Percentiles rank a stretch among this genome's conserved stretches.
These are phyloP conservation scores for Psilocybe sp. DNA, from an alignment of 768 basidiomycete species.

Conservation along the genomic window DNA sequence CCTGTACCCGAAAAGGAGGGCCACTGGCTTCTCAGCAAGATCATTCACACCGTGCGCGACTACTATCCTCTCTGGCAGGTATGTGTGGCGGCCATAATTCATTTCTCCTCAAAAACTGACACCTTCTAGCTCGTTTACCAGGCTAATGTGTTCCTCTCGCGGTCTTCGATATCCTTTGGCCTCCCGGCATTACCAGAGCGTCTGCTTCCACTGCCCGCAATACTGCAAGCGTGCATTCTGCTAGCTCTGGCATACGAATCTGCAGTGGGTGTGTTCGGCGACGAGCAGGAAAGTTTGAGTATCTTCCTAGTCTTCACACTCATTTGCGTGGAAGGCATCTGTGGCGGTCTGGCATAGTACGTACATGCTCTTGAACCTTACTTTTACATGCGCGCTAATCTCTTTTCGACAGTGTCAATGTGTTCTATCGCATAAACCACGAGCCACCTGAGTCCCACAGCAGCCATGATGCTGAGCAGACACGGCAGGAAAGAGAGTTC, in stretches of 20 bases:
- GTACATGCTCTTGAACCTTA: constrained; percentile 24
- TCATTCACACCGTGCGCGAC: constrained; percentile 84
- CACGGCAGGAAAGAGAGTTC: constrained; percentile 80
- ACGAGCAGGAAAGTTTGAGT: constrained; percentile 34
- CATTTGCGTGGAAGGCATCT: constrained; percentile 86
- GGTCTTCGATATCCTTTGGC: constrained; percentile 85
- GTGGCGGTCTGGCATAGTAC: constrained; percentile 90
- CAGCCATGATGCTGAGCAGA: constrained; percentile 51
- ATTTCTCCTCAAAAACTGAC: not conserved
- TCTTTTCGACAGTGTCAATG: constrained; percentile 64
- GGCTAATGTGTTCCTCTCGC: constrained; percentile 89
- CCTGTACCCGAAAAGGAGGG: constrained; percentile 66
- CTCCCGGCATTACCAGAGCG: constrained; percentile 71
- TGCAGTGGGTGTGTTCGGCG: constrained; percentile 59
- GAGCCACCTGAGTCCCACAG: constrained; percentile 50
- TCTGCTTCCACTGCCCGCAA: constrained; percentile 71
- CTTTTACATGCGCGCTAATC: not conserved
- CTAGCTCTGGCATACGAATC: constrained; percentile 62
- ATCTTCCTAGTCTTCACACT: constrained; percentile 70
- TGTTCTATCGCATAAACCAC: constrained; percentile 81
- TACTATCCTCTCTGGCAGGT: constrained; percentile 97
- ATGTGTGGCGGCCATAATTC: not conserved
- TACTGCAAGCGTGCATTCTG: constrained; percentile 70
- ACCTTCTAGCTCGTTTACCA: constrained; percentile 73
- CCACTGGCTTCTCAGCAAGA: constrained; percentile 62